Base-by-base conservation (phyloP, 768 basidiomycete species). In the Lactifluus subvellereus region DNA sequence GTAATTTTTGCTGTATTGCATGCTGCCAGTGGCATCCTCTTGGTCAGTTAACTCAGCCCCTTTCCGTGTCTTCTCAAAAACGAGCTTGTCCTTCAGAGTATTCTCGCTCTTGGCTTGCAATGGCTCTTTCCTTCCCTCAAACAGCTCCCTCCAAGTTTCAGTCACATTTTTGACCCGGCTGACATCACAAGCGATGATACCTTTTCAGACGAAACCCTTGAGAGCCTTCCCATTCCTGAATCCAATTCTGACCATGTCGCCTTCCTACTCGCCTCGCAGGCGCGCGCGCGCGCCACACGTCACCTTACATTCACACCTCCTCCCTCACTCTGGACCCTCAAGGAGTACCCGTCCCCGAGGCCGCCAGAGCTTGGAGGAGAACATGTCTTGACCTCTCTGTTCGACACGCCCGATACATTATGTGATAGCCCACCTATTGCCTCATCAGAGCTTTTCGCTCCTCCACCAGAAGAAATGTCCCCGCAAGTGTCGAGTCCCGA, bases 71-170 rank as follows among this genome's bases (percentile, higher is more conserved):
- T 4, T 22, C 51, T 58, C 48, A 63, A 57, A 33, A 18, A 37
- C n/a, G 27, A 27, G 27, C 27, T 27, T 18, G 32, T 43, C 32
- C 4, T 45, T 54, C 45, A 65, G 64, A 65, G 60, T 35, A 53
- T 65, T n/a, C 40, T 65, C 40, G 50, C 64, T 51, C 50, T 61
- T 27, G 8, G 48, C 49, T n/a, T 65, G 5, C 60, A 62, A 51
- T 10, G 32, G 7, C 16, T 65, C 18, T 43, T 61, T 22, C 64
- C 60, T 32, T 61, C 42, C 35, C 60, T 65, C 37, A 22, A 56
- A 16, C 60, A 61, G 22, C 49, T 45, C 4, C 60, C 60, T 0
- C 59, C 63, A 42, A 55, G 54, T 40, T 51, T 52, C 30, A 22
- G 16, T 5, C 22, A 32, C 27, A 37, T 16, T 7, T n/a, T n/a